Evolutionary conservation across 305 asterid genomes (phyloP).

Genomic region (Fraxinus sp.): DNA sequence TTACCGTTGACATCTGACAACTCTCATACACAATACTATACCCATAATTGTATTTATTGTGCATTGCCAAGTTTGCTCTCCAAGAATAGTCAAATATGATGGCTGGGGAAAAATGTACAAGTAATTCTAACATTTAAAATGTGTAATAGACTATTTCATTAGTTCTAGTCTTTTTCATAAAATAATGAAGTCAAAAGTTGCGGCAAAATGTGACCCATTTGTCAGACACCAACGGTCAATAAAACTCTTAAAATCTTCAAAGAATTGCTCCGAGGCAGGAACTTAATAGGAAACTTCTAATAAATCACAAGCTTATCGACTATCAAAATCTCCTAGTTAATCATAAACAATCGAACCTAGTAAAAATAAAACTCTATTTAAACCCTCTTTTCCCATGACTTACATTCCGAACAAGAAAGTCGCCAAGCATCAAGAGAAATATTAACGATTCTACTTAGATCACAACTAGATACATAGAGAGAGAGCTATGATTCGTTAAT

Average conservation of each 20-base stretch:
- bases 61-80: not conserved
- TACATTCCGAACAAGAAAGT: not conserved
- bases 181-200: not conserved
- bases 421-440: not conserved
- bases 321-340: not conserved
- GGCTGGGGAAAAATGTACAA: not conserved
- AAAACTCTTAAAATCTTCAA: not conserved
- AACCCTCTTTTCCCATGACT: not conserved
- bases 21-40: not conserved
- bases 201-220: not conserved
- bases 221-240: not conserved
- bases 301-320: not conserved
- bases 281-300: not conserved
- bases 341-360: not conserved
- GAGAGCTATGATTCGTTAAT: not conserved
- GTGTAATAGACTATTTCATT: not conserved
- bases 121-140: not conserved
- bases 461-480: not conserved
- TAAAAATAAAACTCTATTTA: not conserved
- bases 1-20: not conserved
- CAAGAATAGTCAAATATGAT: not conserved
- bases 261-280: not conserved
- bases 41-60: not conserved
- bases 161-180: not conserved
- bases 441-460: not conserved